Conservation (phyloP, 495 filamentous ascomycete species). For the Sabuloglossum arenarium region DNA sequence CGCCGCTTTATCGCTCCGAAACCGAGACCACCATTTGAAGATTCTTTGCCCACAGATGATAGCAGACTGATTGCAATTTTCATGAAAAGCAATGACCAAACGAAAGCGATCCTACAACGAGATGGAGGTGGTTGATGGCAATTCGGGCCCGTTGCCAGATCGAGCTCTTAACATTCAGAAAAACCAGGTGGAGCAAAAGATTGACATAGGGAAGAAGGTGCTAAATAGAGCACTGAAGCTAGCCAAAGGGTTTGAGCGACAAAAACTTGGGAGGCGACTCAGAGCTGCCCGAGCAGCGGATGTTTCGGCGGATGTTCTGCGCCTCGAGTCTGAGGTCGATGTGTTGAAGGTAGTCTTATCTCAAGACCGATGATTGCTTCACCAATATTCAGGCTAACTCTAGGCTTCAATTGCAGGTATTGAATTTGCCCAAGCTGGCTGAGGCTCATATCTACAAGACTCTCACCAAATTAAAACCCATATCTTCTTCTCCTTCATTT, state of each 20-base stretch:
- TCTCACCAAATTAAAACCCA: conserved; percentile 48
- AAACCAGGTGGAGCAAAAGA: conserved; percentile 25
- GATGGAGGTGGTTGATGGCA: background rate
- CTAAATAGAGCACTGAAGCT: conserved; percentile 52
- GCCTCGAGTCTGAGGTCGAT: conserved; percentile 51
- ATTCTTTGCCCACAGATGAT: background rate
- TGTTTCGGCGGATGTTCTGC: conserved; percentile 20
- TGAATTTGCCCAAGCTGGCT: conserved; percentile 45
- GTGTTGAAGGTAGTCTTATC: conserved; percentile 42
- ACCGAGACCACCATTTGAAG: background rate
- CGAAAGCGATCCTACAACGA: background rate
- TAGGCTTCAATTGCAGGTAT: conserved; percentile 18
- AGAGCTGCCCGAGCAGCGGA: conserved; percentile 40
- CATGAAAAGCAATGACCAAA: conserved; percentile 1
- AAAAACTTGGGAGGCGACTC: conserved; percentile 60
- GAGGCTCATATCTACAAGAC: conserved; percentile 54
- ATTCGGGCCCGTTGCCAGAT: background rate
- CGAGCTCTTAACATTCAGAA: conserved; percentile 3
- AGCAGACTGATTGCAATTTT: background rate
- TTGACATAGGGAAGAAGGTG: conserved; percentile 34
- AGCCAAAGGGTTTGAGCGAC: conserved; percentile 72
- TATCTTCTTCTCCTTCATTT: conserved; percentile 32
- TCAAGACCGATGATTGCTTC: background rate
- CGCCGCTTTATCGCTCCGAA: background rate
- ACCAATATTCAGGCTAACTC: background rate